These are phyloP conservation scores for Penicillium concentricum DNA, from an alignment of 2,329 filamentous ascomycete species.

Conservation along the genomic window DNA sequence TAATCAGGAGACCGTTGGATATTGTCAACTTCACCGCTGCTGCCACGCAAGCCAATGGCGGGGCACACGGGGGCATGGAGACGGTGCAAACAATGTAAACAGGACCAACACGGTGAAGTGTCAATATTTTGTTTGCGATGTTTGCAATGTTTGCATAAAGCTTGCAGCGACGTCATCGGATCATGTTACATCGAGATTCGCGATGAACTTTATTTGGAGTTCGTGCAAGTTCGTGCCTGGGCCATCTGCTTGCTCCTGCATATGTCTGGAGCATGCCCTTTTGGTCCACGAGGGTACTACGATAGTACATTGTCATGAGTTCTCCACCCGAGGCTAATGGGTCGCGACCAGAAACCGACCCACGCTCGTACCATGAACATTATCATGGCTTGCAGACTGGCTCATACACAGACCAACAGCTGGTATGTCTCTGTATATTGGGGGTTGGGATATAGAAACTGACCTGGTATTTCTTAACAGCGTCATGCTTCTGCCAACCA, in stretches of 20 bases:
- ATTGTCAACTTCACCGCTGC: conserved; percentile 29
- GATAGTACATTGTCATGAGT: conserved; percentile 27
- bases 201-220: conserved; percentile 4
- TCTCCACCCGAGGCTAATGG: conserved; percentile 20
- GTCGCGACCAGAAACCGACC: conserved; percentile 16
- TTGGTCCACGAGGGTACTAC: conserved; percentile 3
- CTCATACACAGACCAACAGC: conserved; percentile 55
- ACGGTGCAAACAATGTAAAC: conserved; percentile 30
- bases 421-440: conserved; percentile 41
- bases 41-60: conserved; percentile 31
- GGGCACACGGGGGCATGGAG: conserved; percentile 5
- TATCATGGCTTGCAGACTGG: conserved; percentile 45
- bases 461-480: conserved; percentile 29
- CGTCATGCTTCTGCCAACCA: conserved; percentile 63
- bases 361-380: conserved; percentile 21
- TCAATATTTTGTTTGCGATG: conserved; percentile 10
- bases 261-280: conserved; percentile 7
- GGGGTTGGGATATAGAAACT: neutral
- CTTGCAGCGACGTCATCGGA: conserved; percentile 33
- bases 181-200: conserved; percentile 18
- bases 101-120: conserved; percentile 17
- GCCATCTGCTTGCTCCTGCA: conserved; percentile 4
- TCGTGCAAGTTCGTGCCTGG: conserved; percentile 9
- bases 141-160: conserved; percentile 3
- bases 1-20: conserved; percentile 7